Base-by-base conservation (phyloP, 2,329 filamentous ascomycete species). In the Colletotrichum sp. region DNA sequence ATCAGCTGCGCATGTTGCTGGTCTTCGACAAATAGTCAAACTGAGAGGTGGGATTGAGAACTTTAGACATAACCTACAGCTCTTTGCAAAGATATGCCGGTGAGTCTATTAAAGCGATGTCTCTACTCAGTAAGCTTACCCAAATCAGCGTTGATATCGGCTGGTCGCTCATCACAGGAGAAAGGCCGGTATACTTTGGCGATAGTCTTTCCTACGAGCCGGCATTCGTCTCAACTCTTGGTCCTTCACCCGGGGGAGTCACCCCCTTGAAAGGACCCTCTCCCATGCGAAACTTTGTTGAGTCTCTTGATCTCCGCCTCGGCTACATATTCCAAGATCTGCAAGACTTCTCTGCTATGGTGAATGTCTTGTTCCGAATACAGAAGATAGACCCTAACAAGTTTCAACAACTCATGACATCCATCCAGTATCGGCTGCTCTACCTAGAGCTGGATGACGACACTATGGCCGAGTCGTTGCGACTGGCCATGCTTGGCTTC, bases 401-500 rank as follows among this genome's bases (percentile, higher is more conserved):
- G 3, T 74, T 74, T 6, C 72, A 74, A 8, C 15, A 64, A 8
- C 54, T 72, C 11, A 74, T 73, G 58, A 68, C 18, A 3, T 74
- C 69, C 8, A 43, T 74, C 6, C 57, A 74, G 31, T 73, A 74
- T n/a, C 72, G 72, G 5, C 51, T 73, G 21, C 21, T 74, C 8
- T 65, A 72, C 21, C 47, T 72, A 6, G 47, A 74, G 3, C 8
- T 21, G 1, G 8, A 24, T 13, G 29, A 61, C 11, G 16, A 21
- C 33, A 6, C n/a, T 3, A 6, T 74, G 29, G 21, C 64, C 24
- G 72, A 69, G 21, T 21, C 21, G 21, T 55, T 79, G 15, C 77
- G 79, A 1, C 63, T 82, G 1, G 81, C 78, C 8, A 79, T 83
- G n/a, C 65, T 82, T 2, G 77, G 80, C 3, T 82, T 78, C 36